These are phyloP conservation scores for Sideroxylon spinosum DNA, from an alignment of 179 eudicot species.

Conservation along the genomic window DNA sequence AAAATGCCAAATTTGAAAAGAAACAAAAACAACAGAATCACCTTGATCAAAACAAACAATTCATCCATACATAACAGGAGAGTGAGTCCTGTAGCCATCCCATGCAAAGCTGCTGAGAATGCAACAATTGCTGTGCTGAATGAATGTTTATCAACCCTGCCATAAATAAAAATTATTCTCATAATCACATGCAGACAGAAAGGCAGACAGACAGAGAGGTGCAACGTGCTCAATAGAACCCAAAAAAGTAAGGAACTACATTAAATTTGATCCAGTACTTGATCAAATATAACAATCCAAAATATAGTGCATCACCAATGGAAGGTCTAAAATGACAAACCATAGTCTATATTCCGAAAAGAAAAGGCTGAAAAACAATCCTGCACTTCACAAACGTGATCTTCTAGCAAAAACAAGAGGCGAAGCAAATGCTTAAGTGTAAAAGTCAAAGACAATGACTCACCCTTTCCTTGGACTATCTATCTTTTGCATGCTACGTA, in stretches of 20 bases:
- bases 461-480: not conserved
- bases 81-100: slow-evolving; percentile 45
- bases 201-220: not conserved
- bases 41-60: slow-evolving; percentile 58
- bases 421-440: not conserved
- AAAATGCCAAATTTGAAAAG: slow-evolving; percentile 7
- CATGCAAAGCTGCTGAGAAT: slow-evolving; percentile 48
- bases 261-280: not conserved
- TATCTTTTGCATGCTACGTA: not conserved
- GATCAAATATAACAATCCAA: not conserved
- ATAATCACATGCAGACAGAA: not conserved
- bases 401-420: slow-evolving; percentile 8
- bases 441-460: not conserved
- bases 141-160: slow-evolving; percentile 70
- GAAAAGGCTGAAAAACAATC: not conserved
- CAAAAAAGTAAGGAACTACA: not conserved
- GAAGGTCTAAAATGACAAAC: not conserved
- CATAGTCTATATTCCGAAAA: not conserved
- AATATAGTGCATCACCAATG: not conserved
- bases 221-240: not conserved
- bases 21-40: slow-evolving; percentile 22
- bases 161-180: slow-evolving; percentile 16
- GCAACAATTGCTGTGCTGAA: slow-evolving; percentile 46
- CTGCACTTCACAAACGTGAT: not conserved
- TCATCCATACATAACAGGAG: slow-evolving; percentile 67